A percentile compares a stretch with the other conserved stretches of the same genome.
Conservation (phyloP, 2,329 filamentous ascomycete genomes). For the Aspergillus tanneri region DNA sequence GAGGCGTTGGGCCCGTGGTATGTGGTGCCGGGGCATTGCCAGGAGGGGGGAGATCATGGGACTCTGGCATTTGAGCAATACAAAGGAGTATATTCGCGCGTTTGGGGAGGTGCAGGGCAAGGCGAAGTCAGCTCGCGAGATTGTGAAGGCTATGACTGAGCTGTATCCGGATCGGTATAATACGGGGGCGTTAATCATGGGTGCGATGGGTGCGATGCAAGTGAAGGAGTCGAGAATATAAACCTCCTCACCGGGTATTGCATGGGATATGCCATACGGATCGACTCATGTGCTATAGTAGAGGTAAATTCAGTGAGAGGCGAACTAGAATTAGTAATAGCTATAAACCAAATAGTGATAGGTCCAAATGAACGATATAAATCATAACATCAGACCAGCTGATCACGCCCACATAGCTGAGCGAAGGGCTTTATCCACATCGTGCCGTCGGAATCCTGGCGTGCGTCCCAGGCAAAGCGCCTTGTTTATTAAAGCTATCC, state of each 20-base stretch:
- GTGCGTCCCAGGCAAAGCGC: slow-evolving; percentile 28
- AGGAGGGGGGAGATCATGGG: slow-evolving; percentile 10
- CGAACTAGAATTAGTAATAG: no score
- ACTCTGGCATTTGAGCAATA: slow-evolving; percentile 9
- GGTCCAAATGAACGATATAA: no score
- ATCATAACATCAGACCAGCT: neutral
- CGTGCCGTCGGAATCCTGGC: slow-evolving; percentile 22
- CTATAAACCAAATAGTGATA: no score
- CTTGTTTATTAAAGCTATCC: slow-evolving; percentile 17
- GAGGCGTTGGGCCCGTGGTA: slow-evolving; percentile 8
- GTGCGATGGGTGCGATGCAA: slow-evolving; percentile 1
- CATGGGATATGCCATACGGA: neutral
- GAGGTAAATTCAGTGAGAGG: neutral
- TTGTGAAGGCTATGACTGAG: slow-evolving; percentile 3
- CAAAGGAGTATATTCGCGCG: slow-evolving; percentile 8
- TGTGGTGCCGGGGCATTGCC: slow-evolving; percentile 7
- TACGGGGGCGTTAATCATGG: slow-evolving; percentile 5
- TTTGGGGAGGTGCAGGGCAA: slow-evolving; percentile 2
- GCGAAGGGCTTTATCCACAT: slow-evolving; percentile 23
- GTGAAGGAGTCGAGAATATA: slow-evolving; percentile 3
- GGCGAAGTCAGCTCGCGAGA: neutral
- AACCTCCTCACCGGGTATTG: no score
- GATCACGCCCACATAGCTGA: slow-evolving; percentile 9
- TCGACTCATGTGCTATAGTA: no score
- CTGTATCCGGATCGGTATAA: slow-evolving; percentile 9